Percentiles rank a stretch among this genome's conserved stretches.
phyloP scores from a whole-genome alignment of 805 yeast species.

The Ogataea sp. region DNA sequence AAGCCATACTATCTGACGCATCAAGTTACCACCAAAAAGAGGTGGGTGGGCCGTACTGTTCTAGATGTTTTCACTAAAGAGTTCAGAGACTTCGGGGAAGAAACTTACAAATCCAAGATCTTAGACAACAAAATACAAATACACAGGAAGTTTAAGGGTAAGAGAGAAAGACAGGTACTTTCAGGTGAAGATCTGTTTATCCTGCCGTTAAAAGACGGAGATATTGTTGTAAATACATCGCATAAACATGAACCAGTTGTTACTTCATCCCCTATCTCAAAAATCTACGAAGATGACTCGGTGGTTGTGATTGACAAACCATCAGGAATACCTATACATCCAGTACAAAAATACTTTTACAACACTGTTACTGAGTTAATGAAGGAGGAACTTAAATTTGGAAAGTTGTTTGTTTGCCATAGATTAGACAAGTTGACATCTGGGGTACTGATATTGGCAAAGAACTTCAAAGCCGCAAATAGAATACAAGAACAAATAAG shows the following conservation, averaged over 20 bases:
- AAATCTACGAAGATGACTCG: constrained; percentile 27
- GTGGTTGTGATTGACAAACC: constrained; percentile 42
- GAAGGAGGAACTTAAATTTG: constrained; percentile 9
- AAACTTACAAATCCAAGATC: constrained; percentile 13
- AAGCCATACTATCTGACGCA: constrained; percentile 32
- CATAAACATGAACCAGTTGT: constrained; percentile 21
- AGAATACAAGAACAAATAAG: constrained; percentile 27
- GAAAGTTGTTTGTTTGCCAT: constrained; percentile 30
- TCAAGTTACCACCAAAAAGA: constrained; percentile 31
- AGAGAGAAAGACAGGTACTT: constrained; percentile 20
- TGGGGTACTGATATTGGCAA: constrained; percentile 39
- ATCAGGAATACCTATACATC: constrained; percentile 47
- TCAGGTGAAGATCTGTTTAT: constrained; percentile 21
- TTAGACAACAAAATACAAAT: constrained; percentile 11
- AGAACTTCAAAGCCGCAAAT: constrained; percentile 25
- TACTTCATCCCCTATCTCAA: neutral
- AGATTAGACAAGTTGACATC: constrained; percentile 45
- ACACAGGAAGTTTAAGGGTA: constrained; percentile 8
- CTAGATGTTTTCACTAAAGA: constrained; percentile 31
- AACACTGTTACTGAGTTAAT: constrained; percentile 38
- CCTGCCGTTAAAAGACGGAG: constrained; percentile 16
- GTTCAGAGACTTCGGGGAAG: constrained; percentile 23
- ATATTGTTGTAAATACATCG: constrained; percentile 15
- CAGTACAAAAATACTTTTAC: constrained; percentile 34
- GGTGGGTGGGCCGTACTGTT: constrained; percentile 33